Evolutionary conservation across 345 rosid species (phyloP).

Genomic region (Melastoma malabathricum): DNA sequence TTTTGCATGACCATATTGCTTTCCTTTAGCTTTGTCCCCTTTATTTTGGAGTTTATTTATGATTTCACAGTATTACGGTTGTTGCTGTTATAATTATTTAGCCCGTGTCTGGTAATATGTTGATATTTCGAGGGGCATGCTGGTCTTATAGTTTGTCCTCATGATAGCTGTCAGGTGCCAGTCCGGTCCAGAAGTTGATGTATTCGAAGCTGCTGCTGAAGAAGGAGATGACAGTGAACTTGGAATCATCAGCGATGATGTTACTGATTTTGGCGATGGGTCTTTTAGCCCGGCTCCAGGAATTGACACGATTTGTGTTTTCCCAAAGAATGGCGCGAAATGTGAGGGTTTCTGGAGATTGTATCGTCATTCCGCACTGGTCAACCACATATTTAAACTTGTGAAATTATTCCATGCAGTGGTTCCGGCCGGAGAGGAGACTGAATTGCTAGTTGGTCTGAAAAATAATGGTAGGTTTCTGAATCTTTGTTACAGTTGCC

Average conservation of each 20-base stretch:
- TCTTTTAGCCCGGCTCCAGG: slow-evolving; percentile 52
- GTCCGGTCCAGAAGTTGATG: slow-evolving; percentile 44
- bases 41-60: no score
- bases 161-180: slow-evolving; percentile 53
- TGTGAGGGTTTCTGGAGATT: slow-evolving; percentile 16
- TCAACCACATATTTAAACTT: neutral
- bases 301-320: slow-evolving; percentile 49
- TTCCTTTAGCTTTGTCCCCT: no score
- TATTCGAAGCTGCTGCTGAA: slow-evolving; percentile 24
- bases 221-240: slow-evolving; percentile 36
- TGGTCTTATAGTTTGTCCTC: slow-evolving; percentile 3
- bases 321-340: slow-evolving; percentile 68
- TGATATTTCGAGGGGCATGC: neutral
- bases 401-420: slow-evolving; percentile 20
- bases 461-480: slow-evolving; percentile 63
- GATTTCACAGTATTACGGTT: no score
- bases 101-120: neutral
- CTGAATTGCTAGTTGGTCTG: slow-evolving; percentile 72
- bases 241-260: slow-evolving; percentile 57
- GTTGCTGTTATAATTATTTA: neutral
- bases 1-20: no score
- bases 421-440: slow-evolving; percentile 64
- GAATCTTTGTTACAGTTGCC: neutral
- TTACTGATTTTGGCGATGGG: slow-evolving; percentile 34
- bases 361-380: neutral